Base-by-base conservation (phyloP, 805 yeast genomes). In the Maudiozyma bulderi region DNA sequence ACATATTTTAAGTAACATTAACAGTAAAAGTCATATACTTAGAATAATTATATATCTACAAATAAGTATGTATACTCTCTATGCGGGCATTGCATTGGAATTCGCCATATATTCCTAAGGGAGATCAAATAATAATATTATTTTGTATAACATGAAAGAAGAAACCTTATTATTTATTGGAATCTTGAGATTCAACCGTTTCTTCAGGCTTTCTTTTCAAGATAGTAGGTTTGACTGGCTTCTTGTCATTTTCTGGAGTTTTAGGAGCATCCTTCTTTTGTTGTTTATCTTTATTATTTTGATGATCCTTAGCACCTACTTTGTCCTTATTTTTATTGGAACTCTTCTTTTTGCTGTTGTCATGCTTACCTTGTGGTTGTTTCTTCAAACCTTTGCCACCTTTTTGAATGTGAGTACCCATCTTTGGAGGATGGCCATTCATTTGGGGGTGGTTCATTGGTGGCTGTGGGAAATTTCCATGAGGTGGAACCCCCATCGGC, bases 401-500 rank as follows among this genome's bases (percentile, higher is more conserved):
- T 42, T 32, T 31, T 42, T 15, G 44, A 30, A 13, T 5, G 30
- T 30, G 44, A 3, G n/a, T 8, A 32, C 37, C 29, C 5, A 8
- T 28, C 1, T 39, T 39, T 39, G 42, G 42, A 15, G 30, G n/a
- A 15, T 8, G n/a, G 6, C 30, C 30, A 13, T 39, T 39, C 26
- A 26, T 20, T 7, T 26, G 26, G 3, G 8, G 9, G 8, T 40
- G 13, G 5, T 14, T 28, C 33, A 28, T 26, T 11, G 32, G 32
- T 14, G 35, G 29, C 5, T 35, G 26, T 8, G 26, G 28, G 30
- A n/a, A 14, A 9, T n/a, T n/a, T 14, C 37, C 37, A 32, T 42
- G 15, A 14, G 40, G 54, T 45, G 53, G 62, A 40, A 51, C 48
- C 26, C 54, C 60, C 52, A 49, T 49, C 13, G 58, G 51, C 40